Conservation (phyloP, 345 rosid genomes). For the Cardiospermum halicacabum region DNA sequence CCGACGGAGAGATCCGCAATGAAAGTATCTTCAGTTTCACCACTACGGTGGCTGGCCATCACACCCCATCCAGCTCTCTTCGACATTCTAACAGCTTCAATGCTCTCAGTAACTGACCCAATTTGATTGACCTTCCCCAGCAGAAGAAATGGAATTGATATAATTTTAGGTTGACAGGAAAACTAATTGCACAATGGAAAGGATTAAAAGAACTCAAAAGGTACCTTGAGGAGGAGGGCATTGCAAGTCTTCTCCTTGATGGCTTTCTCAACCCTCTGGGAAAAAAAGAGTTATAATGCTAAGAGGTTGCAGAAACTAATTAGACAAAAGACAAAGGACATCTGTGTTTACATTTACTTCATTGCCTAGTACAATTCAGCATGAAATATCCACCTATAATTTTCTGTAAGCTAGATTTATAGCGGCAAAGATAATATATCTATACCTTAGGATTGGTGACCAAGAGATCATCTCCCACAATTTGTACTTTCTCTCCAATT, state of each 20-base stretch:
- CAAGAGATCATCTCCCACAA: conserved; percentile 96
- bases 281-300: not conserved
- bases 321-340: not conserved
- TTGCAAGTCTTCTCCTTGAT: conserved; percentile 82
- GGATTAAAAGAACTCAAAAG: not conserved
- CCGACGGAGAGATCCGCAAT: conserved; percentile 95
- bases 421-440: not conserved
- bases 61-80: conserved; percentile 99
- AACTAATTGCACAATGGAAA: not conserved
- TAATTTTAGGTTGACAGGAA: not conserved
- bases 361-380: not conserved
- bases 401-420: not conserved
- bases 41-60: conserved; percentile 98
- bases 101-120: conserved; percentile 94
- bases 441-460: conserved; percentile 95
- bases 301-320: not conserved
- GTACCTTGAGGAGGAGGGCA: conserved; percentile 93
- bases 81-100: conserved; percentile 96
- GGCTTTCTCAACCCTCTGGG: conserved; percentile 91
- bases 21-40: conserved; percentile 97
- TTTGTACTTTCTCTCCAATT: conserved; percentile 72
- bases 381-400: not conserved
- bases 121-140: conserved; percentile 83
- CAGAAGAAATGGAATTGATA: not conserved
- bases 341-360: not conserved